phyloP scores from a whole-genome alignment of 192 early-diverging fungal species.

The Dissophora globulifera region DNA sequence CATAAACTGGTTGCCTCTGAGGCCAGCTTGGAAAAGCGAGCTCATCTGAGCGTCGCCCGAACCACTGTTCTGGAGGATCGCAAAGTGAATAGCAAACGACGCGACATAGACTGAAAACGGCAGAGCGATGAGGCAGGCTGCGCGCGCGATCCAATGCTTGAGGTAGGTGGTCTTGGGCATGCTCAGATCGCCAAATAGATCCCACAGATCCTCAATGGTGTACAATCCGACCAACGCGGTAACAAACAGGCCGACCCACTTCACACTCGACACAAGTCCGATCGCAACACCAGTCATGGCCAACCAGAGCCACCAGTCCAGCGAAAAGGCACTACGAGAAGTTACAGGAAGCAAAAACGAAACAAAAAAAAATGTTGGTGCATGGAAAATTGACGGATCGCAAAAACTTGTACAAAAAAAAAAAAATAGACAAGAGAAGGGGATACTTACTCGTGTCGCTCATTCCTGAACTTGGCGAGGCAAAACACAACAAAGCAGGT shows the following conservation, averaged over 20 bases:
- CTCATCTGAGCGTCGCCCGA: constrained; percentile 94
- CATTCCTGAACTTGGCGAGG: constrained; percentile 79
- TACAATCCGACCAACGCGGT: constrained; percentile 92
- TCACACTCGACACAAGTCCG: constrained; percentile 83
- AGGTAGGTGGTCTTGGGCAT: constrained; percentile 70
- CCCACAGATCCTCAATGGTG: constrained; percentile 95
- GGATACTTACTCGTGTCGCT: constrained; percentile 63
- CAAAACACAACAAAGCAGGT: constrained; percentile 76
- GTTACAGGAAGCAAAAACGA: too few species aligned
- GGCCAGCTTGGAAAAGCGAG: constrained; percentile 94
- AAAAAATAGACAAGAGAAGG: background rate
- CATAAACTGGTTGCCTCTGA: constrained; percentile 82
- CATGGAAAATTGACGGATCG: background rate
- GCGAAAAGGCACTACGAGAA: constrained; percentile 87
- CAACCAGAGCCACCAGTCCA: constrained; percentile 92
- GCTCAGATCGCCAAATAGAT: constrained; percentile 80
- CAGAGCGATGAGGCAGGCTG: constrained; percentile 80
- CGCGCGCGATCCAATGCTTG: constrained; percentile 88
- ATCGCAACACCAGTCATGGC: constrained; percentile 86
- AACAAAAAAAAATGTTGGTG: too few species aligned
- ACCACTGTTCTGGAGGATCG: constrained; percentile 82
- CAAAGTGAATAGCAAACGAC: constrained; percentile 90
- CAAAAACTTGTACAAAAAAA: too few species aligned
- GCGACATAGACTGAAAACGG: constrained; percentile 87
- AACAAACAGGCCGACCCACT: constrained; percentile 97